Evolutionary conservation across 495 filamentous ascomycete genomes (phyloP).

Genomic region (Podospora appendiculata): DNA sequence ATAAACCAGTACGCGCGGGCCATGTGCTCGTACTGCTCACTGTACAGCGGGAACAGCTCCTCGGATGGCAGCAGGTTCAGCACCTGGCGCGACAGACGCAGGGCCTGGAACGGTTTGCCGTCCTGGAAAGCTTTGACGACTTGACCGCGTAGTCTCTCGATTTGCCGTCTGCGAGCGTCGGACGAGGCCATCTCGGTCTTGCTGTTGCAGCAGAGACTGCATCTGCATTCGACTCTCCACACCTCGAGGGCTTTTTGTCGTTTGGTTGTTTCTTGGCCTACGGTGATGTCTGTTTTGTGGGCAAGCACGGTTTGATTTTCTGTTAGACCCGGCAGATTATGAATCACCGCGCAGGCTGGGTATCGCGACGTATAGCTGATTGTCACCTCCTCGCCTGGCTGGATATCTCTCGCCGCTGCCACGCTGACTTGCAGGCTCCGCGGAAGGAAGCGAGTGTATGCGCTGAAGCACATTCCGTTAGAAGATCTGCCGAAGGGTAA

Average conservation of each 20-base stretch:
- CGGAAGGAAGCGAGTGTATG: slow-evolving; percentile 29
- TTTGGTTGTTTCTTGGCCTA: slow-evolving; percentile 21
- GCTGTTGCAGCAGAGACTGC: slow-evolving; percentile 26
- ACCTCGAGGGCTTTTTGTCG: slow-evolving; percentile 19
- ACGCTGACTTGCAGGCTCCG: slow-evolving; percentile 23
- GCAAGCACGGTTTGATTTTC: neutral
- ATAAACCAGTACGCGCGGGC: slow-evolving; percentile 30
- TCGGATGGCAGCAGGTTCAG: slow-evolving; percentile 23
- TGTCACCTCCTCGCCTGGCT: slow-evolving; percentile 32
- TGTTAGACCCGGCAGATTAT: too few species aligned
- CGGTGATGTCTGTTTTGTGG: slow-evolving; percentile 16
- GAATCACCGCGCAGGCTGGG: neutral
- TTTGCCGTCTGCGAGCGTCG: slow-evolving; percentile 25
- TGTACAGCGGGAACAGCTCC: slow-evolving; percentile 24
- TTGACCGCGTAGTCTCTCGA: slow-evolving; percentile 21
- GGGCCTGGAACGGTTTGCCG: slow-evolving; percentile 22
- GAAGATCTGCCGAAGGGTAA: neutral
- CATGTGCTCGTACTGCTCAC: slow-evolving; percentile 33
- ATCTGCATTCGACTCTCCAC: slow-evolving; percentile 33
- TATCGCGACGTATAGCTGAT: slow-evolving; percentile 26
- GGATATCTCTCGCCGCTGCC: slow-evolving; percentile 24
- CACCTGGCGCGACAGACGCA: slow-evolving; percentile 23
- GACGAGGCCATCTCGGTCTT: slow-evolving; percentile 20
- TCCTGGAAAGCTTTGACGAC: slow-evolving; percentile 24
- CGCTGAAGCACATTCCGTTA: slow-evolving; percentile 7